Conservation (phyloP, 768 basidiomycete genomes). For the Phlebiopsis gigantea region DNA sequence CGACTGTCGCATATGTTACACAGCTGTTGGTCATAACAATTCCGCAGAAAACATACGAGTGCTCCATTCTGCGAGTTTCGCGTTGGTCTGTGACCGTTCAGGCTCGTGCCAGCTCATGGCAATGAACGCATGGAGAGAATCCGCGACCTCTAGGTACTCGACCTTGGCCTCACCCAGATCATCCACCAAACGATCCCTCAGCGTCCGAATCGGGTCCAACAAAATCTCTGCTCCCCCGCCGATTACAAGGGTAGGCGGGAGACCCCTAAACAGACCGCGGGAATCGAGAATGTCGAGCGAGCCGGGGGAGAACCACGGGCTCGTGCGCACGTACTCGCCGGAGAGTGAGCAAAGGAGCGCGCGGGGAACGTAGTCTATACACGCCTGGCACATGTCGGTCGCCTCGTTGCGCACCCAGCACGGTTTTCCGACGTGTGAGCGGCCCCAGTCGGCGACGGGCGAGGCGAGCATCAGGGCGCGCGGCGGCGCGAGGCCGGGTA, state of each 20-base stretch:
- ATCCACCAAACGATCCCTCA: slow-evolving; percentile 17
- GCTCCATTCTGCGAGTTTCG: too few relatives aligned
- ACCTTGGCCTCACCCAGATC: slow-evolving; percentile 20
- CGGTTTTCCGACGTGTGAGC: slow-evolving; percentile 4
- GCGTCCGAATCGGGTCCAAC: slow-evolving; percentile 19
- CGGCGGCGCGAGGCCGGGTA: slow-evolving; percentile 19
- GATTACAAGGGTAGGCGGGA: slow-evolving; percentile 23
- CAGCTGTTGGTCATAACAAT: neutral
- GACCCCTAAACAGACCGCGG: slow-evolving; percentile 19
- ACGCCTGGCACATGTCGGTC: slow-evolving; percentile 4
- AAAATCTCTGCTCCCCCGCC: slow-evolving; percentile 23
- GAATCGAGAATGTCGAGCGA: slow-evolving; percentile 8
- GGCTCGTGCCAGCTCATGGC: slow-evolving; percentile 11
- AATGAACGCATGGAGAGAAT: slow-evolving; percentile 14
- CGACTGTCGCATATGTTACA: too few relatives aligned
- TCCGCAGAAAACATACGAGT: too few relatives aligned
- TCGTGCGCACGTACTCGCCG: neutral
- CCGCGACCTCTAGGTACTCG: slow-evolving; percentile 16
- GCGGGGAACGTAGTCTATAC: neutral
- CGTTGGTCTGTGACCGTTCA: slow-evolving; percentile 10
- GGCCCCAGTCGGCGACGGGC: slow-evolving; percentile 20
- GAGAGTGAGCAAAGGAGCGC: slow-evolving; percentile 5
- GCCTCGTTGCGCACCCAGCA: neutral
- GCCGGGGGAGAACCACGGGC: slow-evolving; percentile 16
- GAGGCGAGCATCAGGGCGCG: slow-evolving; percentile 30